phyloP scores from a whole-genome alignment of 176 grass and related monocot genomes.

The Bolboschoenus planiculmis region DNA sequence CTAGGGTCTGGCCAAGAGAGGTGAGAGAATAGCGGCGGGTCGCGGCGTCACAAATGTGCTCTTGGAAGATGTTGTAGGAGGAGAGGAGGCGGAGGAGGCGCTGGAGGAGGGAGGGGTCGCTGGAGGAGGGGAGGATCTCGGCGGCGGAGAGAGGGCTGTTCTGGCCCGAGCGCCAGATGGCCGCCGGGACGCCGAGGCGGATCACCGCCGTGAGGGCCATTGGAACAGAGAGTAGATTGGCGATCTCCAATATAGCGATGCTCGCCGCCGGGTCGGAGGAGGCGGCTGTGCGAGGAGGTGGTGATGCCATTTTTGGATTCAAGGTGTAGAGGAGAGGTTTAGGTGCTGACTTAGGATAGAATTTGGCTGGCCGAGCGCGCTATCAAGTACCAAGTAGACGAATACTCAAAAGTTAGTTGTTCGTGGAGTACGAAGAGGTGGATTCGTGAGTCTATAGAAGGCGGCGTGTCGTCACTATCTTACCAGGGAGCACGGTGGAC shows the following conservation, averaged over 20 bases:
- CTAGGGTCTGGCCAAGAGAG: constrained; percentile 52
- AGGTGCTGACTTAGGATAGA: too few species aligned
- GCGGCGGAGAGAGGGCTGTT: constrained; percentile 46
- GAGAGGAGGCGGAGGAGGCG: constrained; percentile 65
- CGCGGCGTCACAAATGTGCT: constrained; percentile 11
- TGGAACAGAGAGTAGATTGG: constrained; percentile 72
- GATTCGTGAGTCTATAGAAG: too few species aligned
- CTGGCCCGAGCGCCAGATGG: constrained; percentile 38
- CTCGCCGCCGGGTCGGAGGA: constrained; percentile 20
- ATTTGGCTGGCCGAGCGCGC: background rate
- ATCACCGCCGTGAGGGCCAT: constrained; percentile 68
- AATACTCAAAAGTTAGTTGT: too few species aligned
- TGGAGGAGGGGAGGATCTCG: constrained; percentile 15
- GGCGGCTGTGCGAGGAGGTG: background rate
- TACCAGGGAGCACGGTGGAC: too few species aligned
- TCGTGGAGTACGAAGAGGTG: too few species aligned
- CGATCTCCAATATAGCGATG: constrained; percentile 68
- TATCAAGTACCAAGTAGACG: too few species aligned
- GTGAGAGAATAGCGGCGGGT: constrained; percentile 53
- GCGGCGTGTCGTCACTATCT: too few species aligned
- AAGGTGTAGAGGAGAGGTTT: too few species aligned
- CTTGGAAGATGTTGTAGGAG: constrained; percentile 52
- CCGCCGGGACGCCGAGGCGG: constrained; percentile 46
- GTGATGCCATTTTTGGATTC: background rate
- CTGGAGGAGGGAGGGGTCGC: constrained; percentile 41